Evolutionary conservation across 2,329 filamentous ascomycete genomes (phyloP).

Genomic region (Sporothrix pseudoabietina): DNA sequence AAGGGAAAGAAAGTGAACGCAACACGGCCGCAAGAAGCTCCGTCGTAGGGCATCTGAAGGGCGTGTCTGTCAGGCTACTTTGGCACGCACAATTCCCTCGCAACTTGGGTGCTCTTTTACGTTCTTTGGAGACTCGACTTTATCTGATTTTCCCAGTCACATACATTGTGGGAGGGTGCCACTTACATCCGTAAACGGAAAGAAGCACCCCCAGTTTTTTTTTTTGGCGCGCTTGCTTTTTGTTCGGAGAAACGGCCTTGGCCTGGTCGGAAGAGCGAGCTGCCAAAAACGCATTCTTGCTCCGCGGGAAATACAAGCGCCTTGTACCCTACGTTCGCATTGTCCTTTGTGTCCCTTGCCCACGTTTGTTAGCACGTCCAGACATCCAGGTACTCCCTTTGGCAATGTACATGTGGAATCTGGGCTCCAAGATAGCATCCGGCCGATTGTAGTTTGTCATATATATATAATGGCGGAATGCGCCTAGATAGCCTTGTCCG

Average conservation of each 20-base stretch:
- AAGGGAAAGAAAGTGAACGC: background rate
- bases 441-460: background rate
- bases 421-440: conserved; percentile 1
- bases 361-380: background rate
- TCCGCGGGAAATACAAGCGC: conserved; percentile 23
- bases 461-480: conserved; percentile 19
- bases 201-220: background rate
- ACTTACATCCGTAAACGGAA: conserved; percentile 14
- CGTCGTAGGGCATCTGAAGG: background rate
- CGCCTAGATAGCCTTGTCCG: conserved; percentile 15
- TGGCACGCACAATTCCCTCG: background rate
- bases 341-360: background rate
- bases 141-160: background rate
- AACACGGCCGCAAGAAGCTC: background rate
- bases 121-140: background rate
- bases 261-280: conserved; percentile 15
- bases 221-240: background rate
- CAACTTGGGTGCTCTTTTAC: background rate
- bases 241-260: conserved; percentile 22
- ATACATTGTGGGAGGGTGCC: background rate
- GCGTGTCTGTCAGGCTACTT: background rate
- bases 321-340: background rate
- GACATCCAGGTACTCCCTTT: background rate
- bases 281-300: conserved; percentile 6
- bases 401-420: background rate